A percentile compares a stretch with the other conserved stretches of the same genome.
phyloP scores from a whole-genome alignment of 495 filamentous ascomycete genomes.

The Letharia columbiana region DNA sequence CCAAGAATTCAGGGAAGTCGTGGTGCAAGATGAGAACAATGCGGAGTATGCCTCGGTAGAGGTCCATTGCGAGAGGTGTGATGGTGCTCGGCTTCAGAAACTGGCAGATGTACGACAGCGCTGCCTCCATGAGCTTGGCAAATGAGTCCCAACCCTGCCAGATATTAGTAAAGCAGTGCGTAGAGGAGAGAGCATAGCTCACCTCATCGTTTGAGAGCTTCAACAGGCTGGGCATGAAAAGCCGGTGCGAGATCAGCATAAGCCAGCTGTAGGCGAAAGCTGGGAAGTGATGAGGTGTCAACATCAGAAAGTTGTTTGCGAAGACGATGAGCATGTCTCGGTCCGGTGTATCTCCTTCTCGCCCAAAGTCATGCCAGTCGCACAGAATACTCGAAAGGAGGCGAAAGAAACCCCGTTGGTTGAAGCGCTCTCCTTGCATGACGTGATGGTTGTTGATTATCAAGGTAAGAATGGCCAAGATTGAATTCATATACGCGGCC shows the following conservation, averaged over 20 bases:
- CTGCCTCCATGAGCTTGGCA: slow-evolving; percentile 63
- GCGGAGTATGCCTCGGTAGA: slow-evolving; percentile 77
- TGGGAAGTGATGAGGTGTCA: slow-evolving; percentile 69
- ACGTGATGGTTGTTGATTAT: slow-evolving; percentile 80
- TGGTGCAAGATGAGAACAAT: slow-evolving; percentile 80
- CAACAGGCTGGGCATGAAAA: slow-evolving; percentile 76
- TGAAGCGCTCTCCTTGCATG: slow-evolving; percentile 72
- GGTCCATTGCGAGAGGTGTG: slow-evolving; percentile 62
- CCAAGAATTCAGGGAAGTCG: slow-evolving; percentile 88
- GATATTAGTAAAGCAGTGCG: slow-evolving; percentile 17
- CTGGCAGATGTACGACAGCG: slow-evolving; percentile 68
- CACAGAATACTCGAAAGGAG: slow-evolving; percentile 79
- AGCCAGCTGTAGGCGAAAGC: slow-evolving; percentile 83
- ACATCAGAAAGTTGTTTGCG: slow-evolving; percentile 61
- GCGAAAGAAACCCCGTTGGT: slow-evolving; percentile 82
- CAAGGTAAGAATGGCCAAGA: slow-evolving; percentile 65
- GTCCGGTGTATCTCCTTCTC: slow-evolving; percentile 43
- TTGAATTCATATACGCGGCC: slow-evolving; percentile 60
- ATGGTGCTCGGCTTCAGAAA: slow-evolving; percentile 67
- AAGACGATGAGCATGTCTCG: slow-evolving; percentile 64
- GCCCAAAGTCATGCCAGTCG: slow-evolving; percentile 45
- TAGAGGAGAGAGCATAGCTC: slow-evolving; percentile 16
- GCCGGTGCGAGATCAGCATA: slow-evolving; percentile 68
- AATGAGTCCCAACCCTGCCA: slow-evolving; percentile 62
- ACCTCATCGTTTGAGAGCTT: slow-evolving; percentile 52